Evolutionary conservation across 371 early-diverging fungal genomes (phyloP).

Genomic region (Lichtheimia ornata): DNA sequence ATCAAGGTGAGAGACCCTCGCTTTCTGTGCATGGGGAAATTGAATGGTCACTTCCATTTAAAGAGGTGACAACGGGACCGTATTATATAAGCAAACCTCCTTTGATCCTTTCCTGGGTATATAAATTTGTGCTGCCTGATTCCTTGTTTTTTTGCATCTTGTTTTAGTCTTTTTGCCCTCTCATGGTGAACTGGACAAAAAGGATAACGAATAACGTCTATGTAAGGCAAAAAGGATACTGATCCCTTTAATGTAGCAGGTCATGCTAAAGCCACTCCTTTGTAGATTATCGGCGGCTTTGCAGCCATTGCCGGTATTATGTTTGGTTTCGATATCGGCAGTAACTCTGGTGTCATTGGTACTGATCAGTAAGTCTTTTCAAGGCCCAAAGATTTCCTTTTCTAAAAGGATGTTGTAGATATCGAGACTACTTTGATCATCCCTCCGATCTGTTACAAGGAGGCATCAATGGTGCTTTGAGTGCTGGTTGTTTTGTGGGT

Average conservation of each 20-base stretch:
- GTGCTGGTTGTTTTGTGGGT: conserved; percentile 36
- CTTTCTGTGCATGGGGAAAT: too few species aligned
- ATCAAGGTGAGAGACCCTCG: too few species aligned
- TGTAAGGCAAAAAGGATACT: conserved; percentile 17
- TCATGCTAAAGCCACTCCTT: not conserved
- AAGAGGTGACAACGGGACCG: too few species aligned
- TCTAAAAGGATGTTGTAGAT: conserved; percentile 19
- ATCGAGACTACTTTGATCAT: conserved; percentile 55
- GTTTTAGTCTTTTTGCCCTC: not conserved
- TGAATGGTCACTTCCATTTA: too few species aligned
- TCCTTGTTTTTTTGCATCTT: not conserved
- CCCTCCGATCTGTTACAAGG: conserved; percentile 58
- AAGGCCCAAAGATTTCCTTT: not conserved
- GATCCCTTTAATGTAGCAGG: not conserved
- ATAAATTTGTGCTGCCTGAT: conserved; percentile 5
- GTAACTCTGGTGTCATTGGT: conserved; percentile 60
- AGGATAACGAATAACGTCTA: conserved; percentile 38
- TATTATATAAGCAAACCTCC: conserved; percentile 12
- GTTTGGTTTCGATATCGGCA: conserved; percentile 66
- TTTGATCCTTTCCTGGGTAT: conserved; percentile 11
- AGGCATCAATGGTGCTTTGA: conserved; percentile 60
- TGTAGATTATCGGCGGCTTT: conserved; percentile 53
- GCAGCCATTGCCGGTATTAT: conserved; percentile 63
- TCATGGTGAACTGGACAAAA: not conserved
- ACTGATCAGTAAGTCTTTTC: conserved; percentile 40